Conservation (phyloP, 108 stramenopile species). For the Thalassiosira profunda region DNA sequence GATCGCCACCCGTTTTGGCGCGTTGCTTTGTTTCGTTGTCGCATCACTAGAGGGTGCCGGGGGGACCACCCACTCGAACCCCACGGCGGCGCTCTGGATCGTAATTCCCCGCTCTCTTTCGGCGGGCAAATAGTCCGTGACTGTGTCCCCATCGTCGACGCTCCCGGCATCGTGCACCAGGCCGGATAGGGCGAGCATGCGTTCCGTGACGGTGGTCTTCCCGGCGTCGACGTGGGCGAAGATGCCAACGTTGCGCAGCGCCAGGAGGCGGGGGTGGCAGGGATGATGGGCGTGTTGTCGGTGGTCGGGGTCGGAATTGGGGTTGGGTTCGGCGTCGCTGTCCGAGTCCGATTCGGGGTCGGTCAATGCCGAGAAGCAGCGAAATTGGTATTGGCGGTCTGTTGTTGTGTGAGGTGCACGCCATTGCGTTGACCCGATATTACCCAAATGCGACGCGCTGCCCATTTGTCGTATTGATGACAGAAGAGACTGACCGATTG, state of each 20-base stretch:
- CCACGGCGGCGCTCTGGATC: slow-evolving; percentile 97
- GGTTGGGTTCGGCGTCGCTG: no score
- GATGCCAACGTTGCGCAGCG: slow-evolving; percentile 92
- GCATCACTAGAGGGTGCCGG: slow-evolving; percentile 26
- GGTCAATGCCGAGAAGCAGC: background rate
- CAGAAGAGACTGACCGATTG: no score
- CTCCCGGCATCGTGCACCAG: slow-evolving; percentile 77
- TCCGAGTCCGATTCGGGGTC: slow-evolving; percentile 6
- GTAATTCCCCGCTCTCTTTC: slow-evolving; percentile 99
- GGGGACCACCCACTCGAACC: slow-evolving; percentile 94
- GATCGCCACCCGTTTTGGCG: slow-evolving; percentile 45
- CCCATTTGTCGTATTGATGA: no score
- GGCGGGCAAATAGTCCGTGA: slow-evolving; percentile 97
- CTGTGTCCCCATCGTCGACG: slow-evolving; percentile 97
- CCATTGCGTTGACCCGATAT: no score
- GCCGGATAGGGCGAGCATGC: slow-evolving; percentile 96
- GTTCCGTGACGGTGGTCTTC: slow-evolving; percentile 99
- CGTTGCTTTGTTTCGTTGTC: slow-evolving; percentile 51
- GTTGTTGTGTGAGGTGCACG: no score
- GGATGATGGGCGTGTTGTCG: background rate
- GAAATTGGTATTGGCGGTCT: no score
- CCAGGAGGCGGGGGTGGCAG: slow-evolving; percentile 43
- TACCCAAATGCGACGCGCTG: no score
- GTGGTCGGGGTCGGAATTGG: background rate
- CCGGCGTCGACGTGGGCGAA: slow-evolving; percentile 99